Conservation (phyloP, 495 filamentous ascomycete species). For the Aspergillus egyptiacus region DNA sequence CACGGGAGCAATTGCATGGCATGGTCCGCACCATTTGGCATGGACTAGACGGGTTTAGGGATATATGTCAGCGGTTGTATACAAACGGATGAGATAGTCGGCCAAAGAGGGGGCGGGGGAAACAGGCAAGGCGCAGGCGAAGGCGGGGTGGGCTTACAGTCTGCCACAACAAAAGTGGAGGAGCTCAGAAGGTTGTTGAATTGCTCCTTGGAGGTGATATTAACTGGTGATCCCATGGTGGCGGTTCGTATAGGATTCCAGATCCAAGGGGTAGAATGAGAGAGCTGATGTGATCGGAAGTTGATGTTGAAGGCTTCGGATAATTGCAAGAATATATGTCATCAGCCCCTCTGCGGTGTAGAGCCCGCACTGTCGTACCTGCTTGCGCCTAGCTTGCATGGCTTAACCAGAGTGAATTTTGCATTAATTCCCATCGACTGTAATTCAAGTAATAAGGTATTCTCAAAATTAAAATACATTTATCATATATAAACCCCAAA, state of each 20-base stretch:
- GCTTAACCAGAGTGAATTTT: not conserved
- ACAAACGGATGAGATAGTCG: not conserved
- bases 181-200: constrained; percentile 61
- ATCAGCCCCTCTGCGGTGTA: constrained; percentile 24
- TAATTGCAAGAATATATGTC: constrained; percentile 31
- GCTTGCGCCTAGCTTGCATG: not conserved
- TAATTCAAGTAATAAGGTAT: too few relatives aligned
- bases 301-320: constrained; percentile 21
- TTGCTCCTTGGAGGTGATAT: constrained; percentile 65
- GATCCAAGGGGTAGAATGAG: constrained; percentile 5
- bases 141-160: constrained; percentile 59
- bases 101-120: constrained; percentile 9
- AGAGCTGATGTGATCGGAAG: constrained; percentile 12
- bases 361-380: not conserved
- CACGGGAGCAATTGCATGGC: constrained; percentile 75
- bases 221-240: constrained; percentile 58
- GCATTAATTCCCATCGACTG: not conserved
- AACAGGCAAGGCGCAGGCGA: constrained; percentile 8
- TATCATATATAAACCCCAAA: too few relatives aligned
- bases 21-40: constrained; percentile 81
- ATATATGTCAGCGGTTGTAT: constrained; percentile 15
- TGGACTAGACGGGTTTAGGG: constrained; percentile 54
- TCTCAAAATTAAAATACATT: too few relatives aligned
- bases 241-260: constrained; percentile 16
- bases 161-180: constrained; percentile 69